Evolutionary conservation across 805 yeast species (phyloP).

Genomic region (Hanseniaspora thailandica): DNA sequence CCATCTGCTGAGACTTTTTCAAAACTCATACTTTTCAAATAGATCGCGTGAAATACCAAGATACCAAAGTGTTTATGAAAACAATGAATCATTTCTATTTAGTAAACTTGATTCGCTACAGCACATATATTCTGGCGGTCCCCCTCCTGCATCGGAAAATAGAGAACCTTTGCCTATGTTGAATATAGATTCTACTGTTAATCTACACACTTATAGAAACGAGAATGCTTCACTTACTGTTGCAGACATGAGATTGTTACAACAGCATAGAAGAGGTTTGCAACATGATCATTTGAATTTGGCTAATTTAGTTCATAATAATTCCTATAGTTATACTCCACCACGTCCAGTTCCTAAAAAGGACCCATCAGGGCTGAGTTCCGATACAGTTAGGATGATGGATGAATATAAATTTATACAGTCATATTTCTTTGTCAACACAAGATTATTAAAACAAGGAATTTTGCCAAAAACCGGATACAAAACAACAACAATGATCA

Average conservation of each 20-base stretch:
- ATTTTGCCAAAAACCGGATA: not conserved
- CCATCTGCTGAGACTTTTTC: not conserved
- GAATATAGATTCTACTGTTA: not conserved
- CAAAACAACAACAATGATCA: slow-evolving; percentile 1
- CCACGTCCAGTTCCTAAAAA: too few species aligned
- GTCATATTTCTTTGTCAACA: slow-evolving; percentile 5
- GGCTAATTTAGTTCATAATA: not conserved
- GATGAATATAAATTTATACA: slow-evolving; percentile 5
- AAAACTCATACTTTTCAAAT: not conserved
- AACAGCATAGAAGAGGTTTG: not conserved
- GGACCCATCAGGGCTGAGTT: not conserved
- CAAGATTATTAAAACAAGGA: not conserved
- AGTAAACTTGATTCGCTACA: not conserved
- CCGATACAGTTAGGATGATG: not conserved
- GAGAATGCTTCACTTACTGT: not conserved
- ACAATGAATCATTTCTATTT: not conserved
- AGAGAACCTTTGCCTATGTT: not conserved
- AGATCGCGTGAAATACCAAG: not conserved
- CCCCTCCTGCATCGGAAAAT: not conserved
- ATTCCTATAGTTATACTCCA: too few species aligned
- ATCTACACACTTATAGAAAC: not conserved
- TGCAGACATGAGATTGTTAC: not conserved
- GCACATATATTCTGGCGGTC: not conserved
- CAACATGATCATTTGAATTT: not conserved
- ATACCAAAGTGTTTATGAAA: not conserved